phyloP scores from a whole-genome alignment of 352 stramenopile species.

The Globisporangium radiosum region DNA sequence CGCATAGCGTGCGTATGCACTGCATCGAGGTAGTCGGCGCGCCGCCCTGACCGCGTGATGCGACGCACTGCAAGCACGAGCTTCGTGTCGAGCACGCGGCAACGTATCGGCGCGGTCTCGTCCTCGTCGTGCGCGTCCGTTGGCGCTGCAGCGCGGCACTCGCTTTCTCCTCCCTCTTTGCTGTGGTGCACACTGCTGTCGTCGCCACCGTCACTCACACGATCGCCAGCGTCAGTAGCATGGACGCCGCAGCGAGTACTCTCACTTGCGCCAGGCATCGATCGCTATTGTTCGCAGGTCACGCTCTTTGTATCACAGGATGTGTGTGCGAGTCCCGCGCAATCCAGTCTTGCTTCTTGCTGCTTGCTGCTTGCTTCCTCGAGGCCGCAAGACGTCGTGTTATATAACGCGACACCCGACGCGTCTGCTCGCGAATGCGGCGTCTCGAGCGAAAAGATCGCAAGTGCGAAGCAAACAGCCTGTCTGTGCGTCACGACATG shows the following conservation, averaged over 20 bases:
- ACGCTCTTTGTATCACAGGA: background rate
- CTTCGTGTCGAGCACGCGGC: constrained; percentile 31
- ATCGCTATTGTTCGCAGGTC: background rate
- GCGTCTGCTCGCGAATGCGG: too few species aligned
- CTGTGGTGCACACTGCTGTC: too few species aligned
- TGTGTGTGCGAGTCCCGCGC: background rate
- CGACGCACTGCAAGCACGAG: constrained; percentile 34
- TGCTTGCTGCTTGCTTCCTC: background rate
- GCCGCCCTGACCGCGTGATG: constrained; percentile 27
- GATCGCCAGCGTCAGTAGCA: background rate
- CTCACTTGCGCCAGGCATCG: too few species aligned
- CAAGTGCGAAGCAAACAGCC: background rate
- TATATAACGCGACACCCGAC: too few species aligned
- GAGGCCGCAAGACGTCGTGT: too few species aligned
- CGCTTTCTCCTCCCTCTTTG: background rate
- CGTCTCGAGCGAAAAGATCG: constrained; percentile 1
- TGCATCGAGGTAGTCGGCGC: constrained; percentile 51
- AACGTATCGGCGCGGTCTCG: background rate
- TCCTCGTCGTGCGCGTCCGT: background rate
- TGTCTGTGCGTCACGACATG: background rate
- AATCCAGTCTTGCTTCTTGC: background rate
- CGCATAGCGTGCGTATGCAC: constrained; percentile 20
- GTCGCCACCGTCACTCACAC: background rate
- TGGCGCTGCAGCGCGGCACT: background rate
- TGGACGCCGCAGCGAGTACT: background rate